phyloP scores from a whole-genome alignment of 768 basidiomycete species.

The Dacryopinax spathularia region DNA sequence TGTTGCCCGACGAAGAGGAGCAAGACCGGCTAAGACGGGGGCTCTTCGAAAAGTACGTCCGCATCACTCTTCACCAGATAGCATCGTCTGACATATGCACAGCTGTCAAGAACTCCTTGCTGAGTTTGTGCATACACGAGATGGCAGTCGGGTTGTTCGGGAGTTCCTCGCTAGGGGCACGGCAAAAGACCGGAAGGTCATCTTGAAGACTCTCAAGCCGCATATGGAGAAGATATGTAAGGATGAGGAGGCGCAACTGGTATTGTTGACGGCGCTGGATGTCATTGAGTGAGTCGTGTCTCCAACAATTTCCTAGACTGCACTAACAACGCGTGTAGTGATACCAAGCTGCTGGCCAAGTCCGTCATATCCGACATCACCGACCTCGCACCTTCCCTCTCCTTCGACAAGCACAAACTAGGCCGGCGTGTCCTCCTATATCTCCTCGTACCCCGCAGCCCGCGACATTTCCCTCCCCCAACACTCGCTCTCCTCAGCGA shows the following conservation, averaged over 20 bases:
- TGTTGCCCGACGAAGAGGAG: slow-evolving; percentile 46
- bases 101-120: slow-evolving; percentile 76
- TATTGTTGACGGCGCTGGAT: slow-evolving; percentile 80
- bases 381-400: slow-evolving; percentile 39
- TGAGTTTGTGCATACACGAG: slow-evolving; percentile 88
- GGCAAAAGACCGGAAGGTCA: slow-evolving; percentile 90
- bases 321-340: slow-evolving; percentile 31
- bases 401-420: slow-evolving; percentile 37
- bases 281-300: slow-evolving; percentile 62
- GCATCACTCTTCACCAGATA: background rate
- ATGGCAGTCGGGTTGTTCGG: slow-evolving; percentile 74
- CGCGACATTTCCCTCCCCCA: slow-evolving; percentile 75
- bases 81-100: background rate
- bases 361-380: slow-evolving; percentile 60
- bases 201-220: slow-evolving; percentile 76
- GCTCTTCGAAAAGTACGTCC: slow-evolving; percentile 59
- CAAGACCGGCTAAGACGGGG: slow-evolving; percentile 61
- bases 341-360: slow-evolving; percentile 81
- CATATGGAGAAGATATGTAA: slow-evolving; percentile 77
- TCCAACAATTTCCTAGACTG: background rate
- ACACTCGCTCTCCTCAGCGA: slow-evolving; percentile 57
- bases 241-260: slow-evolving; percentile 80
- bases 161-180: slow-evolving; percentile 70
- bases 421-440: slow-evolving; percentile 75
- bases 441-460: slow-evolving; percentile 66